Conservation (phyloP, 1,284 basidiomycete genomes). For the Anthracocystis panici-leucophaei region DNA sequence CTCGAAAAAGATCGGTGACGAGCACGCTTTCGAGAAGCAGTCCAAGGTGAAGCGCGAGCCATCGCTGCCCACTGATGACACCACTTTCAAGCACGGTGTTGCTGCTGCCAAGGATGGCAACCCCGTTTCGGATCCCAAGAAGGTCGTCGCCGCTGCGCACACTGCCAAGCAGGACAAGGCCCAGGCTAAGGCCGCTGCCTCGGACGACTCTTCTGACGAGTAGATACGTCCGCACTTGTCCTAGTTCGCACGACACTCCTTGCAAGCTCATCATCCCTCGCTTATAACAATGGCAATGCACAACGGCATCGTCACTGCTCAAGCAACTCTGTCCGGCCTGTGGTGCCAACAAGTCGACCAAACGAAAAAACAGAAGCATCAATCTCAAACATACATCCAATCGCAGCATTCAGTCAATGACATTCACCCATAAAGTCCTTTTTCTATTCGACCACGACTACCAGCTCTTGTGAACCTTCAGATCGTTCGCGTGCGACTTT, state of each 20-base stretch:
- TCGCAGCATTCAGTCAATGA: conserved; percentile 16
- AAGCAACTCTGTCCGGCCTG: neutral
- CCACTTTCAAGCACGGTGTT: conserved; percentile 52
- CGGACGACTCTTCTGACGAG: conserved; percentile 20
- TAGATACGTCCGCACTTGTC: neutral
- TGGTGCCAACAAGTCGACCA: neutral
- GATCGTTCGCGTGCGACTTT: neutral
- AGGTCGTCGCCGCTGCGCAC: conserved; percentile 43
- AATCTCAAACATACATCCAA: neutral
- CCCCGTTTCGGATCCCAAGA: conserved; percentile 47
- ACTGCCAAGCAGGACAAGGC: conserved; percentile 48
- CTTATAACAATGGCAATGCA: neutral
- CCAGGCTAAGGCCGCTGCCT: conserved; percentile 22
- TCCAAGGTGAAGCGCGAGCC: conserved; percentile 39
- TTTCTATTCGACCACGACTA: neutral
- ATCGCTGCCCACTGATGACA: conserved; percentile 35
- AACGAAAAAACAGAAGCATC: neutral
- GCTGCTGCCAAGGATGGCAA: conserved; percentile 54
- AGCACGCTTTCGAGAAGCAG: conserved; percentile 49
- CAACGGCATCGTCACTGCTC: neutral
- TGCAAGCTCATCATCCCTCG: neutral
- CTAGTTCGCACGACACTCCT: neutral
- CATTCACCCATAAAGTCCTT: neutral
- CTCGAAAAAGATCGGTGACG: conserved; percentile 36
- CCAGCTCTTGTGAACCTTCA: neutral